Evolutionary conservation across 768 basidiomycete genomes (phyloP), one percentile per base, ranked within the genome.

Genomic region (Mycena crocata): DNA sequence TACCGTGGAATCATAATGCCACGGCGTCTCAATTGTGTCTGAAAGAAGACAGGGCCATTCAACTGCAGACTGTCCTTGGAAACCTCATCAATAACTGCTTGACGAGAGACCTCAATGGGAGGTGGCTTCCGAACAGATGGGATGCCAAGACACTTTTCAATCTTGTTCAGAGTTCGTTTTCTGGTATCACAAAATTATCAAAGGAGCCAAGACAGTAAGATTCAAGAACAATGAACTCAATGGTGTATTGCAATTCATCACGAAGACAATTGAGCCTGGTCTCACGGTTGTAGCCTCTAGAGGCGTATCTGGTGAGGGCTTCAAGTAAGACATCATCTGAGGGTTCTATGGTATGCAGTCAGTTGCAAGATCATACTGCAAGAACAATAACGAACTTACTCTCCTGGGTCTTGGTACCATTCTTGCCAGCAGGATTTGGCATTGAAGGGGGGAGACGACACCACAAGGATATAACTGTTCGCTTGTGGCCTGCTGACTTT

Each of bases 241-340:
- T 48, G 23, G 26, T 28, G 19, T 48, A 48, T 9, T 17, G 10
- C 23, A 48, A 24, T 26, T 48, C 46, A 24, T 48, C 46, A 28
- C 19, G 46, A 10, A 57, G 28, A 26, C 28, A 45, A 14, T 37
- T 10, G 24, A 65, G 23, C 46, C 42, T 57, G 21, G 49, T 15
- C 31, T 58, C 45, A n/a, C 40, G 42, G 28, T 1, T 5, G 13
- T 30, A 30, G 15, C 31, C 30, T 19, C 46, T 26, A 9, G n/a
- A 15, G 14, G 39, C 63, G 39, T 65, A 65, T 35, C 51, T 45
- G 9, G 57, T 26, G 21, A 57, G 28, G 7, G 55, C 23, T n/a
- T 64, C 46, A 48, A 14, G 26, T 10, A 64, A 46, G 21, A 21
- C 34, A 10, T 64, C 56, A 39, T 64, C 63, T 10, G 63, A 37